Evolutionary conservation across 805 yeast species (phyloP), one percentile per base, ranked within the genome.

Genomic region (Candida easanensis): DNA sequence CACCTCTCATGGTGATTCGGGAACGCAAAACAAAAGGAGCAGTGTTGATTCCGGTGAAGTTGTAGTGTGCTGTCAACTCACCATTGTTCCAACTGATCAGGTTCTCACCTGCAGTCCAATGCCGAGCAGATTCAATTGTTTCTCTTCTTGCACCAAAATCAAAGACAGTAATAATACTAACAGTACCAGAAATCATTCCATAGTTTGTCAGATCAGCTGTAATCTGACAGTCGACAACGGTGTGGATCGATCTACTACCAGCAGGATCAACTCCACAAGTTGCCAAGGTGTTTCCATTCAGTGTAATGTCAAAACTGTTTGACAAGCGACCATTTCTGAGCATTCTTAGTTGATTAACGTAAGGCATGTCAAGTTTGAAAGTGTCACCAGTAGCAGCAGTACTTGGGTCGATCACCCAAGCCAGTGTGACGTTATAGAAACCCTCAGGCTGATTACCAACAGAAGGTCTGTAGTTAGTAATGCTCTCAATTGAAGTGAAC

Each of bases 1-100:
- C 53, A 8, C 50, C 50, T 30, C 44, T 36, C 53, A 49, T 49
- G 4, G 50, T 44, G 27, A 43, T 35, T 44, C 53, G 40, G 14
- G 36, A 22, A 5, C 39, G 7, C 21, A 42, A 38, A 4, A 19
- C 17, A n/a, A 7, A 10, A 11, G 33, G 2, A 8, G 28, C 18
- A 6, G 42, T 19, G 25, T 25, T 19, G 8, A 38, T 11, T 5
- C 34, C 26, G 16, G 17, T 11, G 27, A 44, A 42, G 2, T 14
- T 16, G 13, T 38, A 47, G 3, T 34, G 27, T 9, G 27, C 9
- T 8, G 45, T 19, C 13, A 47, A 36, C n/a, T 44, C 28, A 16
- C 33, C 43, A 33, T 50, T 23, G 15, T 34, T 50, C 48, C 50
- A 50, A 8, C 42, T 41, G n/a, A 50, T 42, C 14, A 43, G 41